Conservation (phyloP, 1,139 yeast genomes). For the Martiniozyma asiatica region DNA sequence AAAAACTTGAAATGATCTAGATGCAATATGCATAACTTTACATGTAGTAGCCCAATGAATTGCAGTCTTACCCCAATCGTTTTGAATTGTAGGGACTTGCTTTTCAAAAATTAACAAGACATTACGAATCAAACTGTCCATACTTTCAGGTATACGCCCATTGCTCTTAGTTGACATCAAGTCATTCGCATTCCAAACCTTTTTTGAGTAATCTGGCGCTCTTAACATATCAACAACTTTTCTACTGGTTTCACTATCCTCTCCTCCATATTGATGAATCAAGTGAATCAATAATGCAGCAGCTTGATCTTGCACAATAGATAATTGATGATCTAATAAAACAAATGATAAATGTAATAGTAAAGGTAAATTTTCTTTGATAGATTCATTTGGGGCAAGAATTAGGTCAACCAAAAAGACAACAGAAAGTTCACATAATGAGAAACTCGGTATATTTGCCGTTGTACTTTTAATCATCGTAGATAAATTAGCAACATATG, state of each 20-base stretch:
- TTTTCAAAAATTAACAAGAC: conserved; percentile 45
- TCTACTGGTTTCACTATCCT: conserved; percentile 40
- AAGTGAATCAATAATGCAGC: conserved; percentile 62
- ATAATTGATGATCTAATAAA: conserved; percentile 75
- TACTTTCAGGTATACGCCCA: conserved; percentile 75
- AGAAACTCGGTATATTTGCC: conserved; percentile 53
- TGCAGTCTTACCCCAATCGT: conserved; percentile 77
- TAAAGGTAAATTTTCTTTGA: conserved; percentile 53
- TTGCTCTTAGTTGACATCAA: conserved; percentile 66
- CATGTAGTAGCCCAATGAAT: conserved; percentile 94
- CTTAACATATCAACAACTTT: conserved; percentile 45
- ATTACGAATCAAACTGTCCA: conserved; percentile 68
- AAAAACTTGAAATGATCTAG: conserved; percentile 88
- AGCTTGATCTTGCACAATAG: conserved; percentile 77
- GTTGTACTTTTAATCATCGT: conserved; percentile 39
- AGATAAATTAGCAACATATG: conserved; percentile 68
- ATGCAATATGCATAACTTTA: conserved; percentile 93
- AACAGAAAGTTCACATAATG: conserved; percentile 78
- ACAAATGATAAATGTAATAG: conserved; percentile 73
- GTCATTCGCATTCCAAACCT: conserved; percentile 82
- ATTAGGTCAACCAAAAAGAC: conserved; percentile 75
- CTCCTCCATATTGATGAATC: conserved; percentile 48
- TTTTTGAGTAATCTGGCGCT: conserved; percentile 28
- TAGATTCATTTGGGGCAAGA: conserved; percentile 45
- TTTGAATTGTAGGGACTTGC: conserved; percentile 37